Percentiles rank a stretch among this genome's conserved stretches.
phyloP scores from a whole-genome alignment of 805 yeast species.

The Wickerhamomyces chambardii region DNA sequence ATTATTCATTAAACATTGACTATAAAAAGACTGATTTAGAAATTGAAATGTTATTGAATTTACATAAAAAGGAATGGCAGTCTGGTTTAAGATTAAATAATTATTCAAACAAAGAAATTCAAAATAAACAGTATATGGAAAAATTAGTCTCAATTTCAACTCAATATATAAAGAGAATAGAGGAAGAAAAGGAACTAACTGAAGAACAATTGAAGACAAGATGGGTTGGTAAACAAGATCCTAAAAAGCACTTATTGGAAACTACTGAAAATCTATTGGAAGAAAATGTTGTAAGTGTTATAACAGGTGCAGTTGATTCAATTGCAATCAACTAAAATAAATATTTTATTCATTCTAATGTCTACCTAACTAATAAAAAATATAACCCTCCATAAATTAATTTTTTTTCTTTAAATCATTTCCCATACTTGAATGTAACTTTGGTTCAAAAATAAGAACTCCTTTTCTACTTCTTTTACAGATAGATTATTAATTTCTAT shows the following conservation, averaged over 20 bases:
- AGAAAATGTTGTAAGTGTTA: constrained; percentile 78
- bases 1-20: constrained; percentile 91
- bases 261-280: constrained; percentile 83
- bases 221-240: constrained; percentile 97
- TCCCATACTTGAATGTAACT: constrained; percentile 66
- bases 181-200: constrained; percentile 82
- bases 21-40: constrained; percentile 89
- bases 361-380: background rate
- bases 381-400: background rate
- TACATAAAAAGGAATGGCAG: constrained; percentile 96
- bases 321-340: constrained; percentile 77
- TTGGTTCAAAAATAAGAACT: constrained; percentile 52
- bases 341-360: too few species aligned
- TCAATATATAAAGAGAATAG: constrained; percentile 80
- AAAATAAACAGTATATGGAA: constrained; percentile 64
- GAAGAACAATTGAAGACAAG: constrained; percentile 91
- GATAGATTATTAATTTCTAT: constrained; percentile 44
- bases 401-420: constrained; percentile 9
- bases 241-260: constrained; percentile 91
- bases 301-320: constrained; percentile 85
- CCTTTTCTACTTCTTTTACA: constrained; percentile 39
- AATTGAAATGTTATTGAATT: constrained; percentile 85
- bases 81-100: constrained; percentile 76
- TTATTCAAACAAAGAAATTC: constrained; percentile 68
- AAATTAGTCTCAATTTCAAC: constrained; percentile 85